Evolutionary conservation across 2,329 filamentous ascomycete genomes (phyloP).

Genomic region (Neobulgaria alba): DNA sequence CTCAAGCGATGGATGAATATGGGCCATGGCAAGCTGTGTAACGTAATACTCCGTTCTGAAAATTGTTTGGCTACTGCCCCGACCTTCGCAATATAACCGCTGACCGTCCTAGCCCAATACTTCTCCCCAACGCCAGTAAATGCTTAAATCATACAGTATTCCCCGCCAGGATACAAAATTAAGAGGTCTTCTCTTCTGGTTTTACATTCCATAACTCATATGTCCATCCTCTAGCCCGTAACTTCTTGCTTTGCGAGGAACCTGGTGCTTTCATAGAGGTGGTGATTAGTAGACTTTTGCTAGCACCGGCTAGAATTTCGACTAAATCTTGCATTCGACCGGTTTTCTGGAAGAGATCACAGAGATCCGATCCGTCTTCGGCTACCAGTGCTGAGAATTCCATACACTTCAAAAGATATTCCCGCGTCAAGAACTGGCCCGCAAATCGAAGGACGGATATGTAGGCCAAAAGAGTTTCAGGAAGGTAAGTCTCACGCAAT

Average conservation of each 20-base stretch:
- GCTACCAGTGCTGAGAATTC: conserved; percentile 72
- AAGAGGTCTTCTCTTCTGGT: conserved; percentile 4
- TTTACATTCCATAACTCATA: conserved; percentile 47
- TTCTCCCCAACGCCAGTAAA: neutral
- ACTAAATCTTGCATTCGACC: conserved; percentile 68
- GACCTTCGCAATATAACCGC: conserved; percentile 1
- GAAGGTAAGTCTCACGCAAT: conserved; percentile 72
- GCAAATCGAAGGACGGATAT: conserved; percentile 73
- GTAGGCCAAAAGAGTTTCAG: conserved; percentile 78
- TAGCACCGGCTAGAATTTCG: conserved; percentile 54
- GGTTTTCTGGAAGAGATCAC: conserved; percentile 53
- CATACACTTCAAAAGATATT: conserved; percentile 76
- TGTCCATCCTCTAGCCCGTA: conserved; percentile 54
- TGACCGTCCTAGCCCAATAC: neutral
- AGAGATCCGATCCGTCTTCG: conserved; percentile 58
- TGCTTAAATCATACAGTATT: neutral
- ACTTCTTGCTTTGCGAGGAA: conserved; percentile 41
- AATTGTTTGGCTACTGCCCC: too few relatives aligned
- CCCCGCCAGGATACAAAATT: neutral
- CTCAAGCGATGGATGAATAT: too few relatives aligned
- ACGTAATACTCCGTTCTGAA: too few relatives aligned
- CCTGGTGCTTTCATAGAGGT: conserved; percentile 41
- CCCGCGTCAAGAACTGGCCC: conserved; percentile 64
- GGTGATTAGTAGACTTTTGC: conserved; percentile 35
- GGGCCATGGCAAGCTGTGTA: too few relatives aligned